Evolutionary conservation across 1,284 basidiomycete genomes (phyloP).

Genomic region (Quambalaria eucalypti): DNA sequence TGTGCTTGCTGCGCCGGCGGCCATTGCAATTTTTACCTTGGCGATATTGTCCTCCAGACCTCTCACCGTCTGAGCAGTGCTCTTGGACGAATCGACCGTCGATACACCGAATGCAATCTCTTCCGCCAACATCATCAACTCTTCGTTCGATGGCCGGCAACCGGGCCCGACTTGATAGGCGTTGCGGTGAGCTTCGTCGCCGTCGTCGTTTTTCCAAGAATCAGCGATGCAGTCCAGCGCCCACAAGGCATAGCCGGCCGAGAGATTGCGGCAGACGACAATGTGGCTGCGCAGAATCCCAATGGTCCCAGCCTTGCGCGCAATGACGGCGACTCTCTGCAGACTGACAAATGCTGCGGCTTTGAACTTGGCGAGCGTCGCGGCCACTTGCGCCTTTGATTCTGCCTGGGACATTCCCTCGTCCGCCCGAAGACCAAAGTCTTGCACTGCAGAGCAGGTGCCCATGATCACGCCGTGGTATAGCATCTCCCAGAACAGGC

Average conservation of each 20-base stretch:
- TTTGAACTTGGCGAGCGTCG: background rate
- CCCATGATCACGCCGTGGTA: background rate
- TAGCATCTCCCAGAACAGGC: background rate
- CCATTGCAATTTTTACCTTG: too few species aligned
- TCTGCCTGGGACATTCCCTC: background rate
- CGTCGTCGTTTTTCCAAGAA: too few species aligned
- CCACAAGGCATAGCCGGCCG: background rate
- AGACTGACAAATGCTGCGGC: background rate
- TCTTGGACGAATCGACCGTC: background rate
- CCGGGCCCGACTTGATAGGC: constrained; percentile 1
- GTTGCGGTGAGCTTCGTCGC: too few species aligned
- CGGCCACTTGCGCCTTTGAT: too few species aligned
- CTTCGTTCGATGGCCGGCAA: background rate
- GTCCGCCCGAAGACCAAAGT: background rate
- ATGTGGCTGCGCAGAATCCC: background rate
- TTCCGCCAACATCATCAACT: background rate
- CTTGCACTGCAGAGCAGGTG: background rate
- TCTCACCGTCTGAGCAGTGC: background rate
- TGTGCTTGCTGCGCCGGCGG: too few species aligned
- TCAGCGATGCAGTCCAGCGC: background rate
- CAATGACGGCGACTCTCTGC: background rate
- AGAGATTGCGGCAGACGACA: background rate
- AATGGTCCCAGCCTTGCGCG: background rate
- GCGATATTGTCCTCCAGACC: too few species aligned
- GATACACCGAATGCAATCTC: background rate